These are phyloP conservation scores for Scedosporium aurantiacum DNA, from an alignment of 2,329 filamentous ascomycete genomes.

Conservation along the genomic window DNA sequence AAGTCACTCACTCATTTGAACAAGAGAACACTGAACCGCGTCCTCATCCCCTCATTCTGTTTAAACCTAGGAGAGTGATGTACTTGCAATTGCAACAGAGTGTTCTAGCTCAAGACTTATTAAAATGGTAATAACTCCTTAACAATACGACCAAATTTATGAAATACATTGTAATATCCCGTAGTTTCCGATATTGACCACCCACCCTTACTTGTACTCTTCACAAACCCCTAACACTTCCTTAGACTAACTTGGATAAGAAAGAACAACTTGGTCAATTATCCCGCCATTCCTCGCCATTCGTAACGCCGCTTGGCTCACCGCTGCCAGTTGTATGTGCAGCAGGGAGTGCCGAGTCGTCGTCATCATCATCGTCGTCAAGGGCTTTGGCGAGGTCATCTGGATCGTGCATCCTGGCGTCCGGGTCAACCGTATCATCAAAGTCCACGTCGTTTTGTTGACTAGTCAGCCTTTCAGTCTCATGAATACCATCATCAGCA, in stretches of 20 bases:
- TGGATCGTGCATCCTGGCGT: constrained; percentile 56
- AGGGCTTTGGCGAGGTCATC: constrained; percentile 52
- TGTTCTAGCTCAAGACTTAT: no score
- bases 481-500: constrained; percentile 50
- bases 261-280: background rate
- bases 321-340: constrained; percentile 11
- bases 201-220: no score
- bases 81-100: no score
- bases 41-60: no score
- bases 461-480: constrained; percentile 35
- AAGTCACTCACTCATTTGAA: no score
- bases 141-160: no score
- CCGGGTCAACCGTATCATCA: constrained; percentile 40
- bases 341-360: constrained; percentile 6
- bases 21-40: no score
- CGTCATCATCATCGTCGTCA: constrained; percentile 33
- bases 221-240: no score
- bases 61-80: no score
- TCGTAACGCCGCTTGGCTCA: constrained; percentile 30
- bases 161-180: no score
- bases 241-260: background rate
- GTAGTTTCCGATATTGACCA: no score
- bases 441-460: constrained; percentile 24
- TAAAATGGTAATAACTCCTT: no score
- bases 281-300: constrained; percentile 26